phyloP scores from a whole-genome alignment of 495 filamentous ascomycete species.

The Cercophora newfieldiana region DNA sequence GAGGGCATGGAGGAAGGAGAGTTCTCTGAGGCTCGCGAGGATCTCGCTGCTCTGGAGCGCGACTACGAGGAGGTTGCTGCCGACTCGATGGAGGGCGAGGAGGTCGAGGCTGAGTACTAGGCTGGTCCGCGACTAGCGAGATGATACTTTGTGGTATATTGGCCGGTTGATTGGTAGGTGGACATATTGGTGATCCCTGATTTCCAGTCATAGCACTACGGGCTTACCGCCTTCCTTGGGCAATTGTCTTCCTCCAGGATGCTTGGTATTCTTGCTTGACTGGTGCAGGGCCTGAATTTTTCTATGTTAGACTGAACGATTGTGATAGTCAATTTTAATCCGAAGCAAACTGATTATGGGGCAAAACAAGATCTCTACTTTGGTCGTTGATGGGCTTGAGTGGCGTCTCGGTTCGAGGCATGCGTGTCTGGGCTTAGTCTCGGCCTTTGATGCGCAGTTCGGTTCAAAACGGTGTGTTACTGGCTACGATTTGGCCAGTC shows the following conservation, averaged over 20 bases:
- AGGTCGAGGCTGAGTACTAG: constrained; percentile 95
- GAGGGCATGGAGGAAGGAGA: constrained; percentile 99
- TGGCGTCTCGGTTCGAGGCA: background rate
- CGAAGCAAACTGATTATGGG: constrained; percentile 15
- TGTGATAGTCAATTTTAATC: constrained; percentile 41
- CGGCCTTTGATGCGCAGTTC: background rate
- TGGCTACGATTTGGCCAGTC: background rate
- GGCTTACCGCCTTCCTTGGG: constrained; percentile 24
- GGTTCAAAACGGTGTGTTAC: background rate
- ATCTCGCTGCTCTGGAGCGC: constrained; percentile 94
- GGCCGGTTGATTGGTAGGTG: constrained; percentile 20
- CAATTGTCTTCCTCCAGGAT: constrained; percentile 24
- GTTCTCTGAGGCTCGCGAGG: constrained; percentile 98
- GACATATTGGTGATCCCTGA: constrained; percentile 18
- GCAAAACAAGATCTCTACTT: background rate
- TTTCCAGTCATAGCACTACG: constrained; percentile 19
- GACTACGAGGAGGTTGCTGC: constrained; percentile 99
- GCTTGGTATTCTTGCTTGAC: constrained; percentile 34
- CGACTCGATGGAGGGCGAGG: constrained; percentile 89
- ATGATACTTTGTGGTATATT: constrained; percentile 16
- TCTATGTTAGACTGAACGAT: constrained; percentile 32
- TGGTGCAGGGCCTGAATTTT: constrained; percentile 31
- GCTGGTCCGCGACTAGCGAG: constrained; percentile 16
- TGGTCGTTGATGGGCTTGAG: background rate
- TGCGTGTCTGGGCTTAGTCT: background rate